Conservation (phyloP, 345 rosid genomes). For the Ceriops decandra region DNA sequence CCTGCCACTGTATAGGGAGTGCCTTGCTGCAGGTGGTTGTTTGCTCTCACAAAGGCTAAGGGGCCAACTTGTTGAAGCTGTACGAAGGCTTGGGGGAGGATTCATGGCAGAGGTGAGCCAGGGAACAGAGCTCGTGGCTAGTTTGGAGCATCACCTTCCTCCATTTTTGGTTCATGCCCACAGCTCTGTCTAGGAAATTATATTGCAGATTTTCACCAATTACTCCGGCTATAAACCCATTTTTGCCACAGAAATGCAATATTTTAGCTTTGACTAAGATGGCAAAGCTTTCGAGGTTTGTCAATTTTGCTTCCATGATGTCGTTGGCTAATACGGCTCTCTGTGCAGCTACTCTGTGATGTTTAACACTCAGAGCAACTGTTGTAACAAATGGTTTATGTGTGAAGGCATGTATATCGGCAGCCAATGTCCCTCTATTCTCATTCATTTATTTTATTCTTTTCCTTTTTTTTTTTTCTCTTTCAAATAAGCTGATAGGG, state of each 20-base stretch:
- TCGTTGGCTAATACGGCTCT: conserved; percentile 21
- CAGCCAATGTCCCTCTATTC: background rate
- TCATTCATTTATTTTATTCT: background rate
- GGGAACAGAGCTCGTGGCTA: conserved; percentile 52
- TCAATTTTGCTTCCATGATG: conserved; percentile 26
- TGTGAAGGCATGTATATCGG: conserved; percentile 32
- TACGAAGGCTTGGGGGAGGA: conserved; percentile 61
- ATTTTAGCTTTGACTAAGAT: conserved; percentile 26
- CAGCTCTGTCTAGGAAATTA: conserved; percentile 18
- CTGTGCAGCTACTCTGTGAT: conserved; percentile 7
- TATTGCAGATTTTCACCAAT: conserved; percentile 16
- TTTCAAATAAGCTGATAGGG: too few species aligned
- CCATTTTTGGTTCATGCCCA: conserved; percentile 50
- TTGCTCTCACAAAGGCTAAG: conserved; percentile 70
- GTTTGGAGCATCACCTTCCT: conserved; percentile 80
- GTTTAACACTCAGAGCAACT: conserved; percentile 30
- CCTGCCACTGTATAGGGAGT: conserved; percentile 82
- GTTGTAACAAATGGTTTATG: conserved; percentile 23
- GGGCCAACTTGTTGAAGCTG: conserved; percentile 84
- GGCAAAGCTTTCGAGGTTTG: conserved; percentile 24
- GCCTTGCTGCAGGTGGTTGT: conserved; percentile 50
- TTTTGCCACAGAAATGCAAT: conserved; percentile 31
- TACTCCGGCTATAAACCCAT: conserved; percentile 23
- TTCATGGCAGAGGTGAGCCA: conserved; percentile 46
- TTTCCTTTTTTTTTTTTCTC: too few species aligned